Evolutionary conservation across 148 eudicot genomes (phyloP).

Genomic region (Rhododendron griersonianum): DNA sequence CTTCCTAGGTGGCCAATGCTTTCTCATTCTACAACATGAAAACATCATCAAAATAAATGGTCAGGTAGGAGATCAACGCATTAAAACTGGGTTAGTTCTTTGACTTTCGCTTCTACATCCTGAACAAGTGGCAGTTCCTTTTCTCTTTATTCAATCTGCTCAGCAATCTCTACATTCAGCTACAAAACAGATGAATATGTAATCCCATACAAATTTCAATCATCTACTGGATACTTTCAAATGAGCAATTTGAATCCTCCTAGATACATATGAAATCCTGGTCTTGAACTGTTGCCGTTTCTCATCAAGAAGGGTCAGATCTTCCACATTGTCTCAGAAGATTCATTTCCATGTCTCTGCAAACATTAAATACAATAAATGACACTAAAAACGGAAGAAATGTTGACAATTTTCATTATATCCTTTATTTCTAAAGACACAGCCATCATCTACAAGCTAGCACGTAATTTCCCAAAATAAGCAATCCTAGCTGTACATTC

Average conservation of each 20-base stretch:
- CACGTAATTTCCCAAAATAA: neutral
- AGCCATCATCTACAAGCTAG: neutral
- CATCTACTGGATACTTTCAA: neutral
- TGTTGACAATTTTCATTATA: neutral
- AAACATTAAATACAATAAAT: slow-evolving; percentile 7
- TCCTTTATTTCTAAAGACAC: neutral
- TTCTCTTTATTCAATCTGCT: slow-evolving; percentile 52
- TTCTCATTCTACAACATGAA: too few species aligned
- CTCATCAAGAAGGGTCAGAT: slow-evolving; percentile 47
- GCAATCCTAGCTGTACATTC: neutral
- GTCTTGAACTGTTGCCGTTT: slow-evolving; percentile 41
- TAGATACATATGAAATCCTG: slow-evolving; percentile 45
- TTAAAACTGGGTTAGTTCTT: too few species aligned
- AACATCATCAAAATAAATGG: too few species aligned
- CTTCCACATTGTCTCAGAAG: slow-evolving; percentile 35
- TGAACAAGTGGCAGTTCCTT: slow-evolving; percentile 61
- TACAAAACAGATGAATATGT: slow-evolving; percentile 20
- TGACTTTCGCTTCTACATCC: slow-evolving; percentile 32
- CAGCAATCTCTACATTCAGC: slow-evolving; percentile 62
- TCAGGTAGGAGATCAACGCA: too few species aligned
- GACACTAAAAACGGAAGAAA: neutral
- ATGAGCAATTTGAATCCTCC: neutral
- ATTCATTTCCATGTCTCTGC: slow-evolving; percentile 46
- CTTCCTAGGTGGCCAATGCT: too few species aligned
- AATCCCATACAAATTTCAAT: neutral